Conservation (phyloP, 2,329 filamentous ascomycete genomes). For the Aspergillus thermomutatus region DNA sequence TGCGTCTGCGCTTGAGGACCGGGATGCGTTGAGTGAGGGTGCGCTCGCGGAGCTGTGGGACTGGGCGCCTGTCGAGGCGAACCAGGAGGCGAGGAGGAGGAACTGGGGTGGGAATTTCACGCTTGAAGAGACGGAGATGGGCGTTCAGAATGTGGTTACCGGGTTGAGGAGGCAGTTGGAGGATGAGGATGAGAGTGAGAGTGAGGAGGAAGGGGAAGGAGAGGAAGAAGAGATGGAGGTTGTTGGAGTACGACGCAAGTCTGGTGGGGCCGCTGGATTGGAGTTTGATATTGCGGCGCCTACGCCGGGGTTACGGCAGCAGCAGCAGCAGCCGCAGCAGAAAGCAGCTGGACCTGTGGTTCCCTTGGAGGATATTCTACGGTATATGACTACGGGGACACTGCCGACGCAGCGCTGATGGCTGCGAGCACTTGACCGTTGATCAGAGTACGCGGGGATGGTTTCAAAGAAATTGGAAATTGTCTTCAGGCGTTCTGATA, state of each 20-base stretch:
- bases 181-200: constrained; percentile 51
- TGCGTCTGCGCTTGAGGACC: constrained; percentile 9
- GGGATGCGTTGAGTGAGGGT: constrained; percentile 36
- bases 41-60: constrained; percentile 61
- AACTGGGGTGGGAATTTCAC: constrained; percentile 67
- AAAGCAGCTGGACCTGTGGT: constrained; percentile 28
- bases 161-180: constrained; percentile 60
- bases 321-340: constrained; percentile 9
- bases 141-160: constrained; percentile 68
- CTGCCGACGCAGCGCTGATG: constrained; percentile 25
- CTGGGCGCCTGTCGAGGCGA: constrained; percentile 50
- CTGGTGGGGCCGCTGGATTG: constrained; percentile 27
- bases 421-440: constrained; percentile 5
- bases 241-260: constrained; percentile 34
- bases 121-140: constrained; percentile 63
- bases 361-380: constrained; percentile 47
- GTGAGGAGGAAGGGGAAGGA: constrained; percentile 54
- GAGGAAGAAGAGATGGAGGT: constrained; percentile 47
- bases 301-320: constrained; percentile 8
- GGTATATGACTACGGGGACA: constrained; percentile 50
- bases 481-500: not conserved
- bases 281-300: constrained; percentile 32
- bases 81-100: constrained; percentile 42
- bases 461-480: not conserved
- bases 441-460: not conserved